Conservation (phyloP, 2,329 filamentous ascomycete species). For the Aspergillaceae sp. region DNA sequence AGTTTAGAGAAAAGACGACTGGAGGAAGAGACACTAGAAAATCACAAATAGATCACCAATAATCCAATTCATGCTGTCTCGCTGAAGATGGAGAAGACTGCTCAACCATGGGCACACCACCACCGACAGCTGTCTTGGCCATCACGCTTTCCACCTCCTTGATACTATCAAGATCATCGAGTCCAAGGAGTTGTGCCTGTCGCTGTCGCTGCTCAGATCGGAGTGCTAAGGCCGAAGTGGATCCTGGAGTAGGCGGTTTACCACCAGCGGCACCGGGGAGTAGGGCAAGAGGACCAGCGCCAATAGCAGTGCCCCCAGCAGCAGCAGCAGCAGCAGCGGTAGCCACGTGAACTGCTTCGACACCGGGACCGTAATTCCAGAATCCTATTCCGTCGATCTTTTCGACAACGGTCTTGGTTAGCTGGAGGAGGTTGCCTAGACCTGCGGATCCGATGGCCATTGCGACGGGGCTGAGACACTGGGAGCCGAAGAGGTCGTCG, state of each 20-base stretch:
- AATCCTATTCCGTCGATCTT: conserved; percentile 32
- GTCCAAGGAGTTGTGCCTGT: conserved; percentile 1
- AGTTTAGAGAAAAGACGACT: no score
- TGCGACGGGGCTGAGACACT: conserved; percentile 11
- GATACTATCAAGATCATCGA: conserved; percentile 13
- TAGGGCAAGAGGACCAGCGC: neutral
- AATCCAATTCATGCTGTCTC: neutral
- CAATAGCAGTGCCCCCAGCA: neutral
- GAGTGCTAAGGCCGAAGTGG: neutral
- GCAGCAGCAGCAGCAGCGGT: neutral
- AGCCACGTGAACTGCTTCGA: neutral
- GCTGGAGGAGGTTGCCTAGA: conserved; percentile 20
- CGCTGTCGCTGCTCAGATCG: no score
- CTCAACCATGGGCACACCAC: neutral
- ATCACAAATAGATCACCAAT: neutral
- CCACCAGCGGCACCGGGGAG: neutral
- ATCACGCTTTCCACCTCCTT: conserved; percentile 13
- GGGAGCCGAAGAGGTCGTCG: neutral
- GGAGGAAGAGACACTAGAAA: no score
- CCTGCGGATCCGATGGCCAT: conserved; percentile 18
- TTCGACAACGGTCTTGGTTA: conserved; percentile 25
- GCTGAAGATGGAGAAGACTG: neutral
- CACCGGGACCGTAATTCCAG: conserved; percentile 14
- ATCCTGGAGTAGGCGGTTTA: neutral
- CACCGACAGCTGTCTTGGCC: neutral